Evolutionary conservation across 192 early-diverging fungal species (phyloP).

Genomic region (Chytriomyces confervae): DNA sequence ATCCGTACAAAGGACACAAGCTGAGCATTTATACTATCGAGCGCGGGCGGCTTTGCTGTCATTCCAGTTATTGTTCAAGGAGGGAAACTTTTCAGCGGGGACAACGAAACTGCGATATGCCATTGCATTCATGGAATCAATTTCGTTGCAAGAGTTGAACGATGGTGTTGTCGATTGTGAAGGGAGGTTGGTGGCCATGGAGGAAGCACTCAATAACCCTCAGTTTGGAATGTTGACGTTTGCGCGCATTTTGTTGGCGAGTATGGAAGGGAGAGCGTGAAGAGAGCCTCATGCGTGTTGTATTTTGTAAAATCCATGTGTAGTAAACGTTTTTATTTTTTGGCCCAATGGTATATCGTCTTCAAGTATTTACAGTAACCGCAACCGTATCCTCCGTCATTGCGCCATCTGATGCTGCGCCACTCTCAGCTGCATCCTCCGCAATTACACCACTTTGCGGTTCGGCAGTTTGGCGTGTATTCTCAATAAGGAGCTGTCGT

Average conservation of each 20-base stretch:
- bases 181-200: neutral
- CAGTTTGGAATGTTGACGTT: slow-evolving; percentile 1
- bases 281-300: neutral
- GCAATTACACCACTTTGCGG: neutral
- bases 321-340: neutral
- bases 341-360: neutral
- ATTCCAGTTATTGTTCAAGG: neutral
- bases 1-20: neutral
- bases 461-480: neutral
- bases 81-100: slow-evolving; percentile 6
- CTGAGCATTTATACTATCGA: slow-evolving; percentile 12
- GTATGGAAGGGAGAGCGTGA: neutral
- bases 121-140: neutral
- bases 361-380: no score
- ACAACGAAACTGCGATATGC: neutral
- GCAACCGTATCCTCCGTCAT: no score
- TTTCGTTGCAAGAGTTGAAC: neutral
- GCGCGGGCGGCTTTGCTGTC: neutral
- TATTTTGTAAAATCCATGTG: neutral
- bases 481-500: neutral
- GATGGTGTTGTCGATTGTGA: neutral
- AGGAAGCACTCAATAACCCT: slow-evolving; percentile 2
- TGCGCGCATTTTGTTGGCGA: neutral
- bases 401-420: no score
- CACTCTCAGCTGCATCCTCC: neutral